Evolutionary conservation across 1,284 basidiomycete genomes (phyloP).

Genomic region (Peniophora sp.): DNA sequence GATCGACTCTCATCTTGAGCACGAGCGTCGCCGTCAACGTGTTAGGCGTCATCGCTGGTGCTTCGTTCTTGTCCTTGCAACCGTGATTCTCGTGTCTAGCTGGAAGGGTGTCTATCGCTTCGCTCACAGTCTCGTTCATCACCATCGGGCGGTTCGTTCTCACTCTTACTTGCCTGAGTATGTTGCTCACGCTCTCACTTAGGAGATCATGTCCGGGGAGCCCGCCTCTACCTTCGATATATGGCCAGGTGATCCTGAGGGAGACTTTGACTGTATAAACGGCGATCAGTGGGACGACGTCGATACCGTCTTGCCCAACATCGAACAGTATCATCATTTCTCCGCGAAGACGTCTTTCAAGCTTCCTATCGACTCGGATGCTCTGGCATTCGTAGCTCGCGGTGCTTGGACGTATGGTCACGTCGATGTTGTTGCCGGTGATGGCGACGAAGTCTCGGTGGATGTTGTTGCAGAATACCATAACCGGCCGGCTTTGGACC

Average conservation of each 20-base stretch:
- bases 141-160: neutral
- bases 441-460: slow-evolving; percentile 13
- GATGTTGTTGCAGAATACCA: slow-evolving; percentile 14
- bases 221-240: neutral
- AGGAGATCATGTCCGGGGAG: neutral
- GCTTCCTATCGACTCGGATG: slow-evolving; percentile 17
- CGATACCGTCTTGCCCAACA: no score
- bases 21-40: no score
- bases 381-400: slow-evolving; percentile 17
- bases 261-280: neutral
- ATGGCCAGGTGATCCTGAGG: neutral
- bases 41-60: no score
- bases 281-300: neutral
- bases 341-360: slow-evolving; percentile 13
- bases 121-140: no score
- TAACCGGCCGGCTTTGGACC: slow-evolving; percentile 11
- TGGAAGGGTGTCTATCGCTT: no score
- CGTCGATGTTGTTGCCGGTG: slow-evolving; percentile 14
- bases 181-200: neutral
- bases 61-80: no score
- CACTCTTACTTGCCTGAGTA: neutral
- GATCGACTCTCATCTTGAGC: no score
- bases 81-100: no score
- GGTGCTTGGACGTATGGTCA: slow-evolving; percentile 17
- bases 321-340: no score